phyloP scores from a whole-genome alignment of 768 basidiomycete species.

The Kwoniella heveanensis region DNA sequence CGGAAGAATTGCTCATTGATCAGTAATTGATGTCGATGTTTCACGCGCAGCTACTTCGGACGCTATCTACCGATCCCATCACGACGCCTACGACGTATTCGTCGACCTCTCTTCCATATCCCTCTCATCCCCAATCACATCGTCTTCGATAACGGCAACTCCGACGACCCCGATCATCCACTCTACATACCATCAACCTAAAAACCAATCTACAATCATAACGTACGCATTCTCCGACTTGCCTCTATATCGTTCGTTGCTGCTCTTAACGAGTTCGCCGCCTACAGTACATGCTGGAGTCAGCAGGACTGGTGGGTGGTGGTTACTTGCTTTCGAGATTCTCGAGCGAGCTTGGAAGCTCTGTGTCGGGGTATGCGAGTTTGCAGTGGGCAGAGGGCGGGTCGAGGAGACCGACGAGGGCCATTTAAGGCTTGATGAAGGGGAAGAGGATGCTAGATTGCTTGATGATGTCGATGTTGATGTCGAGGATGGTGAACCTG shows the following conservation, averaged over 20 bases:
- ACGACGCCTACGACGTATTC: constrained; percentile 46
- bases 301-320: constrained; percentile 36
- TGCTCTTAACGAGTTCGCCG: constrained; percentile 31
- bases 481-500: not conserved
- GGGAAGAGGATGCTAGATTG: constrained; percentile 39
- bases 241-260: constrained; percentile 42
- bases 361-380: constrained; percentile 53
- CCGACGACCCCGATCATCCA: constrained; percentile 12
- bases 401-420: constrained; percentile 20
- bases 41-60: constrained; percentile 49
- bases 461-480: constrained; percentile 20
- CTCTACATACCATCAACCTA: constrained; percentile 16
- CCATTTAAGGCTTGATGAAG: constrained; percentile 31
- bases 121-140: constrained; percentile 1
- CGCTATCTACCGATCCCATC: constrained; percentile 48
- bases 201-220: constrained; percentile 18
- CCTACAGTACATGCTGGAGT: constrained; percentile 21
- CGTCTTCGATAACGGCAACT: not conserved
- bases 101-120: constrained; percentile 45
- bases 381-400: constrained; percentile 42
- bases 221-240: constrained; percentile 48
- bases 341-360: constrained; percentile 41
- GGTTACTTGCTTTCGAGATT: constrained; percentile 44
- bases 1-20: too few species aligned
- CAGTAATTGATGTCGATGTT: not conserved